A percentile compares a stretch with the other conserved stretches of the same genome.
phyloP scores from a whole-genome alignment of 2,329 filamentous ascomycete species.

The Dactylellina cionopaga region DNA sequence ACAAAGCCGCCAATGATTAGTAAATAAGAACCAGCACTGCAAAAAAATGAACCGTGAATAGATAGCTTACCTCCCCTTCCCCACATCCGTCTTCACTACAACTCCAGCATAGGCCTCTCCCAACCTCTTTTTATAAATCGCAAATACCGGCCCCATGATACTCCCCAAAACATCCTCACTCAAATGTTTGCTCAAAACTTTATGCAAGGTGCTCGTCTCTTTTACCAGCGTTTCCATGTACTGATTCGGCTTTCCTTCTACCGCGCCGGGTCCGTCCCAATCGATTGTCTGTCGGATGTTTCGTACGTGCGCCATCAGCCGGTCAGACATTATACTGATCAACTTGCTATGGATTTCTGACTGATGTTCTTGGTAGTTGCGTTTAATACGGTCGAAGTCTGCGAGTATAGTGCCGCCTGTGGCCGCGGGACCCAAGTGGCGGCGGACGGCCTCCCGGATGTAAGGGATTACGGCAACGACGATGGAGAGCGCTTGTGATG shows the following conservation, averaged over 20 bases:
- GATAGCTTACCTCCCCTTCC: conserved; percentile 73
- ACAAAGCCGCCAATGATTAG: conserved; percentile 54
- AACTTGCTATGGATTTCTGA: conserved; percentile 90
- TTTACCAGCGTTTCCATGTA: conserved; percentile 90
- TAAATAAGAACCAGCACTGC: conserved; percentile 56
- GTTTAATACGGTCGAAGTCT: conserved; percentile 88
- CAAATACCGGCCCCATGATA: conserved; percentile 88
- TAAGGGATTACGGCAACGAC: conserved; percentile 88
- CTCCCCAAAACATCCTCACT: conserved; percentile 78
- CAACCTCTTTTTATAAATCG: conserved; percentile 82
- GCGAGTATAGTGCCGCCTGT: conserved; percentile 70
- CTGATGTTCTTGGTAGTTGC: conserved; percentile 84
- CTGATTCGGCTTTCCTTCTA: conserved; percentile 65
- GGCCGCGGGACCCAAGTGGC: conserved; percentile 70
- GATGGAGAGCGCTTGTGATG: conserved; percentile 88
- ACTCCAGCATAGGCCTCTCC: conserved; percentile 75
- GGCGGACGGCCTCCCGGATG: conserved; percentile 86
- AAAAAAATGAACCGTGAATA: conserved; percentile 22
- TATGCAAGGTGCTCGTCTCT: conserved; percentile 84
- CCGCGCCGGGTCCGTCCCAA: conserved; percentile 70
- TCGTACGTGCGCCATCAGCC: conserved; percentile 77
- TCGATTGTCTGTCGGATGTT: conserved; percentile 75
- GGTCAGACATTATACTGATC: conserved; percentile 87
- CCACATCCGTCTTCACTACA: conserved; percentile 72
- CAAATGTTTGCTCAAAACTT: conserved; percentile 83